phyloP scores from a whole-genome alignment of 345 rosid species.

The Eucalyptus caleyi region DNA sequence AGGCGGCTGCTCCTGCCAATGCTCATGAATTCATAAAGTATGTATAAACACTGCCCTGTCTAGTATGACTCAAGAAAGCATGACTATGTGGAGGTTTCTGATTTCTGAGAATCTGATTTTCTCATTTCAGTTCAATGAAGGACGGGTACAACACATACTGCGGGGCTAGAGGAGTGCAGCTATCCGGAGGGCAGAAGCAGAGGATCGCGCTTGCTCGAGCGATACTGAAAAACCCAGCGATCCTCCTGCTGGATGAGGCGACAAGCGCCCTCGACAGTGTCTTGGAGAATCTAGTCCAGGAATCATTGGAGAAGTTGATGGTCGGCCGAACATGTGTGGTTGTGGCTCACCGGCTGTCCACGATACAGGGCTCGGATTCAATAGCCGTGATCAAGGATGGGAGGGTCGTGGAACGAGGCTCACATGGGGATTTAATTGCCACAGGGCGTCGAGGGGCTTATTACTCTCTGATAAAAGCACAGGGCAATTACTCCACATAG shows the following conservation, averaged over 20 bases:
- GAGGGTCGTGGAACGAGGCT: slow-evolving; percentile 24
- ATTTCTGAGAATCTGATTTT: not conserved
- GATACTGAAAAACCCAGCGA: slow-evolving; percentile 14
- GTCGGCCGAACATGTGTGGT: slow-evolving; percentile 19
- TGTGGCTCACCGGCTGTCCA: slow-evolving; percentile 30
- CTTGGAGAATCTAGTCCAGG: slow-evolving; percentile 22
- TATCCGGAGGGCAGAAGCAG: slow-evolving; percentile 43
- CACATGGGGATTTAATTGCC: slow-evolving; percentile 11
- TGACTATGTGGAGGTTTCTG: slow-evolving; percentile 22
- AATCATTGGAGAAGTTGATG: slow-evolving; percentile 36
- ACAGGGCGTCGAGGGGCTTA: slow-evolving; percentile 13
- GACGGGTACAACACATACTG: slow-evolving; percentile 50
- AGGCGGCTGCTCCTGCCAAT: slow-evolving; percentile 44
- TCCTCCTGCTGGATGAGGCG: slow-evolving; percentile 25
- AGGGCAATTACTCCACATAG: not conserved
- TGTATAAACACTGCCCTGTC: not conserved
- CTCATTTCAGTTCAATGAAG: slow-evolving; percentile 41
- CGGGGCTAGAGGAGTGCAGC: slow-evolving; percentile 38
- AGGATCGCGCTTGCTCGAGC: slow-evolving; percentile 31
- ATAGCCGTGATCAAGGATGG: slow-evolving; percentile 28
- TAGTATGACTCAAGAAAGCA: not conserved
- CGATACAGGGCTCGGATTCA: slow-evolving; percentile 15
- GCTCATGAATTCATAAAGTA: slow-evolving; percentile 63
- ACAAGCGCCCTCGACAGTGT: slow-evolving; percentile 27
- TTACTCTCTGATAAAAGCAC: slow-evolving; percentile 18